Percentiles rank a stretch among this genome's conserved stretches.
phyloP scores from a whole-genome alignment of 139 green algal genomes.

The Pseudopediastrum boryanum region DNA sequence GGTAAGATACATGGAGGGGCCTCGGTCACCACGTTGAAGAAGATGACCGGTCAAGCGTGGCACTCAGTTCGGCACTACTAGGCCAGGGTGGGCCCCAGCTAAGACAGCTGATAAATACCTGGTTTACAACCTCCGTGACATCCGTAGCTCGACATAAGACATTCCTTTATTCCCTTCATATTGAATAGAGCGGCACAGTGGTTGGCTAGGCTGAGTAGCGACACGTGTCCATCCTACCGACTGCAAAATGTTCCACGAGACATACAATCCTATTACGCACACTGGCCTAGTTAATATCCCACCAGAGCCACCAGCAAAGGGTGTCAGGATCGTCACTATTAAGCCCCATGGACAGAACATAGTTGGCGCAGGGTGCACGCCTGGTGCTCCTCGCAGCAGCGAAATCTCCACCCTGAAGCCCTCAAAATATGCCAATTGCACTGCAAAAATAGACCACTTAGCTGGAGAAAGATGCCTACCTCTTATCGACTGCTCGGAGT shows the following conservation, averaged over 20 bases:
- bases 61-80: too few species aligned
- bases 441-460: constrained; percentile 10
- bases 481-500: background rate
- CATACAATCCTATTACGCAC: constrained; percentile 29
- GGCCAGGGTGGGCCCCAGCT: too few species aligned
- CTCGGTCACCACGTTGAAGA: too few species aligned
- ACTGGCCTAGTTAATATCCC: background rate
- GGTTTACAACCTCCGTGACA: background rate
- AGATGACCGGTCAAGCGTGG: too few species aligned
- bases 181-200: background rate
- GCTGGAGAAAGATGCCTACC: background rate
- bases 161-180: background rate
- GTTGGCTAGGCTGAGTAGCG: background rate
- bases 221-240: background rate
- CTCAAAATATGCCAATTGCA: background rate
- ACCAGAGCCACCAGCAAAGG: background rate
- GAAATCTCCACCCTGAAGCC: background rate
- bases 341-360: constrained; percentile 2
- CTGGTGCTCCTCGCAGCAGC: background rate
- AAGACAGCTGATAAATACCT: background rate
- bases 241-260: background rate
- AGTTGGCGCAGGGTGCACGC: constrained; percentile 12
- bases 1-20: too few species aligned
- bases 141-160: background rate
- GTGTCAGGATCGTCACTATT: constrained; percentile 17